Conservation (phyloP, 2,329 filamentous ascomycete genomes). For the Pleomassaria siparia region DNA sequence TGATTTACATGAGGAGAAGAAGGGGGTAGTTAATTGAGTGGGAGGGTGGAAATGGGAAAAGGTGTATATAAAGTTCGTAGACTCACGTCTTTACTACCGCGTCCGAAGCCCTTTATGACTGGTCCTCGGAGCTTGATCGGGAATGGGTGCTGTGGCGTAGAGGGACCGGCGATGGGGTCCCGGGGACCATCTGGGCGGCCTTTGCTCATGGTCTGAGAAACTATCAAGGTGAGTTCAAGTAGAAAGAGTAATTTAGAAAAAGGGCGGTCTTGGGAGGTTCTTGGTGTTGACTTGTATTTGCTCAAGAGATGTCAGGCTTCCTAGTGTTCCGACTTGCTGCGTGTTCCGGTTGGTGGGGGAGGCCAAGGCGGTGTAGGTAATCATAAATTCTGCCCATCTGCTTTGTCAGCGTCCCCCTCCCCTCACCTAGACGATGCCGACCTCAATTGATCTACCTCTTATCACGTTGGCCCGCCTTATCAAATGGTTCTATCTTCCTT, state of each 20-base stretch:
- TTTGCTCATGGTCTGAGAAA: slow-evolving; percentile 9
- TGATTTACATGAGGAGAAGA: slow-evolving; percentile 1
- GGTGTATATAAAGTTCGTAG: no score
- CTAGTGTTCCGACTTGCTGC: not conserved
- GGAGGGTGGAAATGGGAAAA: not conserved
- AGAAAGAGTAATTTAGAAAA: no score
- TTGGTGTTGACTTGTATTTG: not conserved
- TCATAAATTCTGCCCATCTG: not conserved
- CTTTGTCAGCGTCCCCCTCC: not conserved
- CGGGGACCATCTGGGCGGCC: slow-evolving; percentile 54
- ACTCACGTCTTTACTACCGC: slow-evolving; percentile 86
- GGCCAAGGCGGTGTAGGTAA: slow-evolving; percentile 1
- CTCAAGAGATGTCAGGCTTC: not conserved
- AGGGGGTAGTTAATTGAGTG: slow-evolving; percentile 38
- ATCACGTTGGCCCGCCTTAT: no score
- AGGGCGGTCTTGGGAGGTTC: no score
- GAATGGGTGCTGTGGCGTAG: slow-evolving; percentile 72
- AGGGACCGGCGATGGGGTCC: slow-evolving; percentile 71
- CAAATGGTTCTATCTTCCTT: not conserved
- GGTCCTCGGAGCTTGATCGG: slow-evolving; percentile 81
- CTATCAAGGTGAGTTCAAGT: not conserved
- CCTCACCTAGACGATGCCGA: not conserved
- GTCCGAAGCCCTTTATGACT: slow-evolving; percentile 90
- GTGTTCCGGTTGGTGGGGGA: slow-evolving; percentile 7
- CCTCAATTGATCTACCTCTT: not conserved